Evolutionary conservation across 164 flowering plant species (phyloP), one percentile per base, ranked within the genome.

Genomic region (Piper longum): DNA sequence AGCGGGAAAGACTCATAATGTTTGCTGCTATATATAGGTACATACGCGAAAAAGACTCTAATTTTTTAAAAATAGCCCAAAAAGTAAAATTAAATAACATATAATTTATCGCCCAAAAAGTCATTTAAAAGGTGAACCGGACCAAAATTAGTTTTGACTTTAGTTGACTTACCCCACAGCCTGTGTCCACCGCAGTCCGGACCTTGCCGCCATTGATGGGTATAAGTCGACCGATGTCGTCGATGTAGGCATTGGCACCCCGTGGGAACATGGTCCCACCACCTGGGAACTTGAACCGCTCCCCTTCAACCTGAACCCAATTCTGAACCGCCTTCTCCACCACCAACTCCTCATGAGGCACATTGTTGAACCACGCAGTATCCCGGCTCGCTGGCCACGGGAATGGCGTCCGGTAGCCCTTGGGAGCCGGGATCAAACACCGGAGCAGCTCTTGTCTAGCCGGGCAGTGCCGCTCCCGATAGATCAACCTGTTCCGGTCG

Each of bases 201-300:
- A 95, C 72, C 2, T 87, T 79, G 41, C 97, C 99, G 60, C 80
- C 93, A 7, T 56, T 56, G n/a, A 95, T 79, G 62, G 91, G 75
- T 55, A 95, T 83, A 65, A 91, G 57, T 71, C 76, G 74, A 2
- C 84, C 96, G 42, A 95, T 90, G 12, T 88, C 89, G 64, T 87
- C 87, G 52, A 95, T 87, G 57, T 95, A 95, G 0, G 87, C 89
- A 48, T 82, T 84, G 12, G 96, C 99, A 1, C 99, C 99, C 7
- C 67, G 69, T 0, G 97, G 96, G 55, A 95, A 95, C 99, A 95
- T 91, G 62, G 99, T 95, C 48, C 99, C 99, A 54, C 99, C 99
- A 42, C 99, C 99, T 1, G 99, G 99, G 55, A 95, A 95, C 40
- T 67, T 72, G 74, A 95, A 83, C 78, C 83, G 79, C 55, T 88